These are phyloP conservation scores for Hyaloscypha finlandica DNA, from an alignment of 495 filamentous ascomycete genomes.

Conservation along the genomic window DNA sequence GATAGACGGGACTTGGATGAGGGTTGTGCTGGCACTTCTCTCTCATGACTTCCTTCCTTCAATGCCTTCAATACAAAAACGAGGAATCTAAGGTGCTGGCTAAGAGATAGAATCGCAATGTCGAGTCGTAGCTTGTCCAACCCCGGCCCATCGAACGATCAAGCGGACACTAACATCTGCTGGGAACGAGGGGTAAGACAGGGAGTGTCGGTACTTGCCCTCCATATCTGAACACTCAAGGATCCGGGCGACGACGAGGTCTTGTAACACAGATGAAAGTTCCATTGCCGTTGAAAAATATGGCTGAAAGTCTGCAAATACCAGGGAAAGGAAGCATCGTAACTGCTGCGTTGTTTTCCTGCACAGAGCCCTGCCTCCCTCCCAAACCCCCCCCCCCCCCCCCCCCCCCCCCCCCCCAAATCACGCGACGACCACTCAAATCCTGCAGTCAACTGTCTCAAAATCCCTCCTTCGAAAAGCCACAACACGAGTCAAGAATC, in stretches of 20 bases:
- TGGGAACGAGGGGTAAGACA: too few species aligned
- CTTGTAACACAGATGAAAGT: not conserved
- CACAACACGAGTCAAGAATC: not conserved
- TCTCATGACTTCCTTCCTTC: not conserved
- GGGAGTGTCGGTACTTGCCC: too few species aligned
- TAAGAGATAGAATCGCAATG: not conserved
- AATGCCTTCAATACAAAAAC: too few species aligned
- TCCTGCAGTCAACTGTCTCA: not conserved
- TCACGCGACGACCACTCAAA: not conserved
- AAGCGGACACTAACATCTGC: too few species aligned
- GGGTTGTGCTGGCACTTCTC: not conserved
- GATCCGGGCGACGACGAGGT: not conserved
- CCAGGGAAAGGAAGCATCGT: not conserved
- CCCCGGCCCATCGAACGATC: too few species aligned
- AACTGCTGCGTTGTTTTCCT: not conserved
- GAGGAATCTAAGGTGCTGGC: not conserved
- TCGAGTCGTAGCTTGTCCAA: not conserved
- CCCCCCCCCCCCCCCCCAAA: not conserved
- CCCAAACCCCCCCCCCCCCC: not conserved
- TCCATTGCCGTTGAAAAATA: not conserved
- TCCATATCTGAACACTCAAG: too few species aligned
- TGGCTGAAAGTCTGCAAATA: not conserved
- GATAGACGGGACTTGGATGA: not conserved
- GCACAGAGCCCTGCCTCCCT: not conserved
- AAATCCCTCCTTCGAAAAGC: not conserved